Evolutionary conservation across 1,284 basidiomycete genomes (phyloP).

Genomic region (Violaceomyces palustris): DNA sequence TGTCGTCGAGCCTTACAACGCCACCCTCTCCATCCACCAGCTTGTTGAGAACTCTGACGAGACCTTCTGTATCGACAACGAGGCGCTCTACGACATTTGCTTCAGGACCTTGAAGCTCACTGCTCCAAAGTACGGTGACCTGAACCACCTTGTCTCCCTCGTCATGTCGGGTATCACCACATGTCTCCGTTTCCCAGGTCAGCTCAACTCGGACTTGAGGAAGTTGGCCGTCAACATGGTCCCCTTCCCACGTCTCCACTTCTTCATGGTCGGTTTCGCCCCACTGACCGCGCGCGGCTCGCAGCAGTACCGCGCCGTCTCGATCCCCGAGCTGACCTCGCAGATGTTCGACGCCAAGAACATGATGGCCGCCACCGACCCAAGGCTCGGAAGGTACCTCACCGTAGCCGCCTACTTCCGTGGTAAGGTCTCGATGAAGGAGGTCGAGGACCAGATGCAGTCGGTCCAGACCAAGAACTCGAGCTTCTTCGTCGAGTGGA

Average conservation of each 20-base stretch:
- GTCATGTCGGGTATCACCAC: slow-evolving; percentile 89
- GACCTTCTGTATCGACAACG: slow-evolving; percentile 87
- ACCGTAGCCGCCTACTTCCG: slow-evolving; percentile 54
- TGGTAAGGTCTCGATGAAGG: slow-evolving; percentile 55
- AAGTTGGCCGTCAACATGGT: slow-evolving; percentile 85
- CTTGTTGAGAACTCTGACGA: slow-evolving; percentile 83
- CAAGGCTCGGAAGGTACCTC: slow-evolving; percentile 56
- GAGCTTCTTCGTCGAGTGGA: slow-evolving; percentile 52
- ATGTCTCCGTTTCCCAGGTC: slow-evolving; percentile 85
- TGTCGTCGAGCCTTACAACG: slow-evolving; percentile 91
- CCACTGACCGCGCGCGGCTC: slow-evolving; percentile 50
- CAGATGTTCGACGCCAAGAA: slow-evolving; percentile 51
- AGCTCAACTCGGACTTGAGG: slow-evolving; percentile 86
- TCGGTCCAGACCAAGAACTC: slow-evolving; percentile 49
- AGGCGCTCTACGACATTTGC: slow-evolving; percentile 85
- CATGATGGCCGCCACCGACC: slow-evolving; percentile 71
- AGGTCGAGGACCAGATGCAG: slow-evolving; percentile 52
- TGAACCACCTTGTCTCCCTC: slow-evolving; percentile 65
- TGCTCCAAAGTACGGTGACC: slow-evolving; percentile 48
- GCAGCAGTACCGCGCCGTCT: slow-evolving; percentile 59
- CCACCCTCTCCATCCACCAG: slow-evolving; percentile 82
- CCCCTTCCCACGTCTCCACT: slow-evolving; percentile 54
- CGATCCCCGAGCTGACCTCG: slow-evolving; percentile 46
- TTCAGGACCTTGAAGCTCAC: slow-evolving; percentile 69
- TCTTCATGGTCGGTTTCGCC: slow-evolving; percentile 53